Base-by-base conservation (phyloP, 192 early-diverging fungal genomes). In the Chytriomyces confervae region DNA sequence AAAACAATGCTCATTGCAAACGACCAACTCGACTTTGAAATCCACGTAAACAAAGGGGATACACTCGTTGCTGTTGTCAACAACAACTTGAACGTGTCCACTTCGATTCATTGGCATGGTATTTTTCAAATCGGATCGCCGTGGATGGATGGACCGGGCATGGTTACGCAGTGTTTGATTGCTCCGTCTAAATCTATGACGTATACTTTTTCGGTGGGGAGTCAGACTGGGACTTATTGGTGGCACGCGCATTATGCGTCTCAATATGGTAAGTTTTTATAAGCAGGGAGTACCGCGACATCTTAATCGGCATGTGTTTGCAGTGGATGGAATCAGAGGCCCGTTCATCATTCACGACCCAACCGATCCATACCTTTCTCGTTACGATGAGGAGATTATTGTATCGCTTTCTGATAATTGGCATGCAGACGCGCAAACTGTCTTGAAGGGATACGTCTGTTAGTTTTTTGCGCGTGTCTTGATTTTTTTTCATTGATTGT, bases 141-240 rank as follows among this genome's bases (percentile, higher is more conserved):
- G 81, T 92, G 89, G 79, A 83, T 88, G 67, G 95, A 95, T 84
- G 93, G 94, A 5, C 86, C 91, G 5, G 66, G 27, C 4, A 74
- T 74, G 72, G 69, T 77, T 18, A 74, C 43, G 1, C 57, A 61
- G 44, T 63, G 53, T 62, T 36, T 36, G 36, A 36, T 36, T 36
- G 36, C 36, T 2, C 36, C 36, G 1, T 36, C 36, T 36, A 36
- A 36, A 36, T 36, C 36, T 36, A 36, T 91, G 79, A 92, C 91
- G 0, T 95, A 95, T 75, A 82, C 81, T 7, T 89, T 91, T 70
- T 81, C 82, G 6, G 79, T 89, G 50, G 9, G 61, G 10, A 76
- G 76, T 57, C 94, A 95, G 72, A 86, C 87, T 8, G 94, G 94
- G 51, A 95, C 93, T 8, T 94, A 90, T 80, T 95, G 94, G 94